Base-by-base conservation (phyloP, 2,329 filamentous ascomycete species). In the Hortaea werneckii region DNA sequence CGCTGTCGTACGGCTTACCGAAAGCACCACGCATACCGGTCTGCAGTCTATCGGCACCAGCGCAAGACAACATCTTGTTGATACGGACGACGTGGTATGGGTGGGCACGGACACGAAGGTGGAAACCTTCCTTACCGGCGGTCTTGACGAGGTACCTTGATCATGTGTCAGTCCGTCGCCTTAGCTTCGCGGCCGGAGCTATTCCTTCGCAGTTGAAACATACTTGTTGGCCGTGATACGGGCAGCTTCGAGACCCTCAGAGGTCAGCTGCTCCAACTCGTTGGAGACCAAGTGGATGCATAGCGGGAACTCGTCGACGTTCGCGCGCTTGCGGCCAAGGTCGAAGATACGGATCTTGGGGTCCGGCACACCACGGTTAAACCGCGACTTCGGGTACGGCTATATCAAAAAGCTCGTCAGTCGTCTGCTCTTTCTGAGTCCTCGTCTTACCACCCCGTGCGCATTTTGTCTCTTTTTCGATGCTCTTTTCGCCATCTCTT, bases 11-110 rank as follows among this genome's bases (percentile, higher is more conserved):
- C 73, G 92, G 92, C 85, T 98, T 98, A 70, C 92, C 92, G 83
- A 88, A 98, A 65, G 92, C 92, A 83, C 92, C 92, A 85, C 92
- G 90, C 92, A 98, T 98, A 80, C 92, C 92, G 64, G 92, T 98
- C 78, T 98, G 92, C 75, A 98, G 80, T 85, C 92, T 88, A 96
- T 98, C 92, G 83, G 92, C 92, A 82, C 92, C 92, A 68, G 92
- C 92, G 75, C 92, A 98, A 70, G 92, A 96, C 87, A 98, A 90
- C 92, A 98, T 98, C 86, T 98, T 98, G 88, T 98, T 98, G 89
- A 98, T 98, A 77, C 92, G 92, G 80, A 98, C 85, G 76, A 98
- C 92, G 81, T 98, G 92, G 87, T 87, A 98, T 61, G 92, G 92
- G 82, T 98, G 92, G 68, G 88, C 89, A 70, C 92, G 79, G 65